Evolutionary conservation across 805 yeast genomes (phyloP), one percentile per base, ranked within the genome.

Genomic region (Candida pseudofarinosa): DNA sequence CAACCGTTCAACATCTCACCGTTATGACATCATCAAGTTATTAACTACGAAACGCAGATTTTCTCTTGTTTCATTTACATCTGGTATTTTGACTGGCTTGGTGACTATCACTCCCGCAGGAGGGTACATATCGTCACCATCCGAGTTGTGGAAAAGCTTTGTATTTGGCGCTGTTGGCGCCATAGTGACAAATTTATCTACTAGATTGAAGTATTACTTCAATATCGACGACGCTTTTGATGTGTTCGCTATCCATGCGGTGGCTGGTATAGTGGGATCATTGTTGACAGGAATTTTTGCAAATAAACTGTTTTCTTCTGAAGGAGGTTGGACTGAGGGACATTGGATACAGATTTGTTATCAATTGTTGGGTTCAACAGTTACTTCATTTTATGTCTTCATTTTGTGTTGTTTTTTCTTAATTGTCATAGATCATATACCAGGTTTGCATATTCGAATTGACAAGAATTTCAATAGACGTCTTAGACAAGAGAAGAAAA

Each of bases 101-200:
- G 75, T 69, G 12, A 71, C 65, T 3, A 59, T 63, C 17, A 69
- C 75, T 0, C 74, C 75, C 2, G 72, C 61, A 4, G 75, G 75
- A 10, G 75, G 75, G 0, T 70, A 60, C 43, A 48, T 67, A 3
- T 55, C 71, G 2, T 54, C 67, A 4, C 53, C 59, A 1, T 51
- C 55, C 3, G 67, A 63, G 17, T 63, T 65, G 32, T 70, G 74
- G 74, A 70, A 70, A 46, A 48, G 65, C 17, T 54, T 70, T 28
- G 63, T 69, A 1, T 68, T 60, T 49, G 75, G 74, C 3, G 52
- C 59, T 1, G 47, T 69, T 12, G 74, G 75, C 4, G 71, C 72
- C 0, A 43, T 59, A 2, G 37, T 55, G 1, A 60, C 69, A 16
- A 69, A 70, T 47, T 44, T 69, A 20, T 60, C 71, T 7, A 70